These are phyloP conservation scores for Pisolithus tinctorius DNA, from an alignment of 768 basidiomycete species.

Conservation along the genomic window DNA sequence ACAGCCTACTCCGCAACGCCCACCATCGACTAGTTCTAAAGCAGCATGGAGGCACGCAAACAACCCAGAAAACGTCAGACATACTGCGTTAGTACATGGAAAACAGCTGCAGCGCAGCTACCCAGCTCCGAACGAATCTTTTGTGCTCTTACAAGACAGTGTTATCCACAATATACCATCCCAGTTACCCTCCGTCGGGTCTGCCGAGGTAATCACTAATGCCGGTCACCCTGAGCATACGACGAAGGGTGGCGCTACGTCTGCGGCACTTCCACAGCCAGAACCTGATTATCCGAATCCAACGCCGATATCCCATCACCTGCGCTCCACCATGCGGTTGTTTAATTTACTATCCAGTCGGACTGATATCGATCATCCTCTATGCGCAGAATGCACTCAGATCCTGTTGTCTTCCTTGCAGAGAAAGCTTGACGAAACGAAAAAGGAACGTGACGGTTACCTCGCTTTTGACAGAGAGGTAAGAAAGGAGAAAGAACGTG, in stretches of 20 bases:
- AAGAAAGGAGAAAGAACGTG: constrained; percentile 72
- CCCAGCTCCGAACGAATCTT: constrained; percentile 75
- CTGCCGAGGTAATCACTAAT: constrained; percentile 37
- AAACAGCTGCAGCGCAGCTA: constrained; percentile 52
- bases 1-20: constrained; percentile 37
- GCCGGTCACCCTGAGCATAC: constrained; percentile 29
- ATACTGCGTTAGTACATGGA: constrained; percentile 51
- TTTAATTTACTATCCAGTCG: constrained; percentile 72
- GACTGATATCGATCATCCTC: constrained; percentile 84
- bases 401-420: constrained; percentile 69
- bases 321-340: constrained; percentile 67
- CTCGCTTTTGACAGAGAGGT: constrained; percentile 89
- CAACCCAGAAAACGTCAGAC: constrained; percentile 28
- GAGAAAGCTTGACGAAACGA: constrained; percentile 81
- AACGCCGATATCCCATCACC: constrained; percentile 70
- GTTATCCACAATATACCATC: constrained; percentile 65
- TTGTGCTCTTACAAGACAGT: constrained; percentile 85
- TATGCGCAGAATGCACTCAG: constrained; percentile 92
- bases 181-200: constrained; percentile 34
- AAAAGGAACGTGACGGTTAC: constrained; percentile 88
- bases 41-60: constrained; percentile 58
- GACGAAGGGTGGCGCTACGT: constrained; percentile 19
- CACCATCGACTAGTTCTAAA: constrained; percentile 47
- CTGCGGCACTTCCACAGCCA: constrained; percentile 29
- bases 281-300: constrained; percentile 55